Percentiles rank a stretch among this genome's conserved stretches.
Evolutionary conservation across 2,329 filamentous ascomycete species (phyloP).

Genomic region (Colletotrichum sp.): DNA sequence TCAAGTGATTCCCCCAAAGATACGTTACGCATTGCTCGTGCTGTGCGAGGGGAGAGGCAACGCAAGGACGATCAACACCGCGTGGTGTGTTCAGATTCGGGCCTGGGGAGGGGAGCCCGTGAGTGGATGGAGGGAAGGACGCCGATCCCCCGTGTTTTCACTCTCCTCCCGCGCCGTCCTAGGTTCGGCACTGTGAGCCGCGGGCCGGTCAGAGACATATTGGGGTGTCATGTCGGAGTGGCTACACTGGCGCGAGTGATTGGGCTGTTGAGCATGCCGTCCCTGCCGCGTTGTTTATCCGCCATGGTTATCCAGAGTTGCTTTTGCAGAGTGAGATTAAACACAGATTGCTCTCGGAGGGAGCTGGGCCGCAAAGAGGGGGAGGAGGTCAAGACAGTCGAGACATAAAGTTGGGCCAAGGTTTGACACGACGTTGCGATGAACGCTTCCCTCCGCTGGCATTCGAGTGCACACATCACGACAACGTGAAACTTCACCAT

Average conservation of each 20-base stretch:
- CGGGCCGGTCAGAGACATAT: constrained; percentile 4
- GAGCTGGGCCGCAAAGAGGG: not conserved
- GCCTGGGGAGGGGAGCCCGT: not conserved
- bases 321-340: not conserved
- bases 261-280: not conserved
- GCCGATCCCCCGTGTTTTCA: not conserved
- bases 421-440: not conserved
- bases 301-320: not conserved
- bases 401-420: not conserved
- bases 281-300: not conserved
- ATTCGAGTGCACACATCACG: not conserved
- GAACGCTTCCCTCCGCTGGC: too few relatives aligned
- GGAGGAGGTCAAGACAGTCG: not conserved
- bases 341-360: not conserved
- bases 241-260: not conserved
- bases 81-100: not conserved
- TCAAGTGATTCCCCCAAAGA: not conserved
- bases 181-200: not conserved
- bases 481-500: not conserved
- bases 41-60: not conserved
- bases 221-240: not conserved
- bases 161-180: not conserved
- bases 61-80: not conserved
- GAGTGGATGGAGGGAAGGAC: not conserved
- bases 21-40: not conserved